Percentiles rank a stretch among this genome's conserved stretches.
These are phyloP conservation scores for Hirschfeldia incana DNA, from an alignment of 345 rosid genomes.

Conservation along the genomic window DNA sequence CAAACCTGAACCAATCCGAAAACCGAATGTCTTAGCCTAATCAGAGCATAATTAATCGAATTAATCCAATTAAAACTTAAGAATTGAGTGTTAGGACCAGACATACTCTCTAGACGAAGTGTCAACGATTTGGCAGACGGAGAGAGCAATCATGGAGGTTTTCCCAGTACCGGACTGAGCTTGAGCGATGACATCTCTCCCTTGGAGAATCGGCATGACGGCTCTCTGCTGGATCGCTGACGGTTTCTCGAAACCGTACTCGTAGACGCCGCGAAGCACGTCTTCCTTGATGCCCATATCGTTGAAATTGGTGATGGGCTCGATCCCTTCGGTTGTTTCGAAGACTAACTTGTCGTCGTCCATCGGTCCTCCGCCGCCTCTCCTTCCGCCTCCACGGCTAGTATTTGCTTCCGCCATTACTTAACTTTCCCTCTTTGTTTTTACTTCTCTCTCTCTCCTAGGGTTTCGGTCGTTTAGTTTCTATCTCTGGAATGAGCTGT, in stretches of 20 bases:
- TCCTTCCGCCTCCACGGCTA: constrained; percentile 46
- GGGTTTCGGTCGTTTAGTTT: constrained; percentile 30
- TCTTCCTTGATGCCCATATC: constrained; percentile 81
- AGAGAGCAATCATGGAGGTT: constrained; percentile 94
- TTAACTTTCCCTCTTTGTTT: constrained; percentile 4
- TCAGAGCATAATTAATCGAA: too few species aligned
- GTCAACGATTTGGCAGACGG: constrained; percentile 82
- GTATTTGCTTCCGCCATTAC: constrained; percentile 41
- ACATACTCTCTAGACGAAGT: constrained; percentile 71
- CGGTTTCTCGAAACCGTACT: constrained; percentile 87
- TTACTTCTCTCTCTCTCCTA: not conserved
- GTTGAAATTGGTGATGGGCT: constrained; percentile 76
- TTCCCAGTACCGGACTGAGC: constrained; percentile 98
- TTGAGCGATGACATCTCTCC: constrained; percentile 94
- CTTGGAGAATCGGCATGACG: constrained; percentile 85
- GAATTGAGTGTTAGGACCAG: constrained; percentile 34
- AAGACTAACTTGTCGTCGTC: constrained; percentile 68
- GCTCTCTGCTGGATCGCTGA: constrained; percentile 98
- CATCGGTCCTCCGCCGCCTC: constrained; percentile 42
- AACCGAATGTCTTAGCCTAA: too few species aligned
- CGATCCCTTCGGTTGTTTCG: constrained; percentile 88
- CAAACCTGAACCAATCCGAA: too few species aligned
- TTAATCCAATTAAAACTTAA: not conserved
- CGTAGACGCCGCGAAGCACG: constrained; percentile 83
- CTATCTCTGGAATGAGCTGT: not conserved